Percentiles rank a stretch among this genome's conserved stretches.
Conservation (phyloP, 306 rosid genomes). For the Trifolium repens region DNA sequence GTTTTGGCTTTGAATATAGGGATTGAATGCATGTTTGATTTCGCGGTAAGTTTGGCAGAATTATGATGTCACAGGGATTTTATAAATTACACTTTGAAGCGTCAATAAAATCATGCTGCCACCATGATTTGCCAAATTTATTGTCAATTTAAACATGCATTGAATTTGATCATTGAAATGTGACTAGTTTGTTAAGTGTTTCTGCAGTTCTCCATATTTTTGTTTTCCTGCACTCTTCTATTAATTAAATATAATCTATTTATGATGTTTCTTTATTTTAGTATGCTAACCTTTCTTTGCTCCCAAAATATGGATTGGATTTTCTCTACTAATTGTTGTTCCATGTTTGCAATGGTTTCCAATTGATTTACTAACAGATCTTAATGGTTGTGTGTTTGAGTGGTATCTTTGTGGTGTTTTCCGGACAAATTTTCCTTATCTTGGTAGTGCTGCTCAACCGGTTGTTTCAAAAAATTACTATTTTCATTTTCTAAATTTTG, state of each 20-base stretch:
- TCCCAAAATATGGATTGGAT: neutral
- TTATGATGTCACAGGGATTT: neutral
- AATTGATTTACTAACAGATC: neutral
- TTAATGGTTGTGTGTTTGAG: neutral
- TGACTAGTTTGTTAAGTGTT: neutral
- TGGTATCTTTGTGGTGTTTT: neutral
- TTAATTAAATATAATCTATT: neutral
- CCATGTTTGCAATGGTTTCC: neutral
- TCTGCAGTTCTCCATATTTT: neutral
- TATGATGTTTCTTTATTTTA: neutral
- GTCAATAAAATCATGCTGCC: neutral
- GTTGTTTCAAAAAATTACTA: neutral
- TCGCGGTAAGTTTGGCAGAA: neutral
- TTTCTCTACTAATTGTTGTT: neutral
- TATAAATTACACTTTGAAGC: neutral
- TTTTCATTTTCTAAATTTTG: neutral
- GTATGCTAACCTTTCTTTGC: neutral
- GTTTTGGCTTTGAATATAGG: neutral
- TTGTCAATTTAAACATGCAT: neutral
- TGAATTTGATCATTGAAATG: neutral
- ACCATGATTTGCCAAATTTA: neutral
- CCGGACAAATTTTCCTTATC: neutral
- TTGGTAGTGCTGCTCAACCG: conserved; percentile 15
- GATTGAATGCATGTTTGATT: neutral
- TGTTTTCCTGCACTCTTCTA: neutral